Base-by-base conservation (phyloP, 1,284 basidiomycete species). In the Spongispora temasekensis region DNA sequence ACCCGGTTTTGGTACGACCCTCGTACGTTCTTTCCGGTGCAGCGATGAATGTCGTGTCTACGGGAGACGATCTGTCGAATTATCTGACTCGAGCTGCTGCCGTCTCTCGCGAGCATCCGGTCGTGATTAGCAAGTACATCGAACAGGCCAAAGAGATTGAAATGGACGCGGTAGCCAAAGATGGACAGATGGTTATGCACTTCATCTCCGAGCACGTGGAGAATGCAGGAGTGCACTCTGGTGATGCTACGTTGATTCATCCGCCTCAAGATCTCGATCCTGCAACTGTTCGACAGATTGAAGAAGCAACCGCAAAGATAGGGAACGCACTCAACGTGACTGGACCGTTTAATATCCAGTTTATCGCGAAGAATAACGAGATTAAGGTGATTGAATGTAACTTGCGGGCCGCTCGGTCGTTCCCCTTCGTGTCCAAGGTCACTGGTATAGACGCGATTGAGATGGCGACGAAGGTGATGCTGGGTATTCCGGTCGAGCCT, bases 301-400 rank as follows among this genome's bases (percentile, higher is more conserved):
- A 96, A 76, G 93, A 95, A 69, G 97, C 97, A 19, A 98, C 97
- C 1, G 89, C 89, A 52, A 99, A 98, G 85, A 98, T 99, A 65
- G 97, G 94, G 31, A 91, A 94, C 65, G 96, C 96, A n/a, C 87
- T 99, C 61, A 97, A 99, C 75, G 95, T 99, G 57, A 98, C 97
- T 5, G 97, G 97, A 28, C 97, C 97, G 3, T 98, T 93, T 86
- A 99, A 99, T 78, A 99, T 99, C 74, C 97, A 99, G 80, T 98
- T 99, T 80, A 98, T 99, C 70, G 96, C 96, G 61, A 99, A 99
- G 86, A 93, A 98, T 81, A 98, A 98, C 80, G 97, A 98, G 77
- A 98, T 98, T 85, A 98, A 99, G 85, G 97, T 99, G 69, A 99
- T 99, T 75, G 97, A 99, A 77, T 99, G 97, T 80, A 99, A 99